Evolutionary conservation across 768 basidiomycete genomes (phyloP).

Genomic region (Coprinopsis cinerea): DNA sequence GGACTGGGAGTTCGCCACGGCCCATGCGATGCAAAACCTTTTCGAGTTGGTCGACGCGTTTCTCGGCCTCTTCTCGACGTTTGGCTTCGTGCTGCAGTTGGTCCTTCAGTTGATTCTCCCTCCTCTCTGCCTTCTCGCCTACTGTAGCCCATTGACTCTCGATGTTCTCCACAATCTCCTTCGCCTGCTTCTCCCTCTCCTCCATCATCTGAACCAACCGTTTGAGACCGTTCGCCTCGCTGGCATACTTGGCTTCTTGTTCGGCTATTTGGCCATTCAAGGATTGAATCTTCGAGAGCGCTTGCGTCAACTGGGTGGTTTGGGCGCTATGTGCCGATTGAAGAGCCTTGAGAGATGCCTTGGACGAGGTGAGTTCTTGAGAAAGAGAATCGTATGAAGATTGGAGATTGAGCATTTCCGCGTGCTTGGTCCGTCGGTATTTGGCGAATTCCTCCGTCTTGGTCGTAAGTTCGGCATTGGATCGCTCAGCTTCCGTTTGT

Average conservation of each 20-base stretch:
- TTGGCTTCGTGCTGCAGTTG: slow-evolving; percentile 69
- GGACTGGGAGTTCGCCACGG: slow-evolving; percentile 62
- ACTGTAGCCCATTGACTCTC: slow-evolving; percentile 80
- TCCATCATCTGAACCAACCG: slow-evolving; percentile 83
- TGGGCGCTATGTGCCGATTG: slow-evolving; percentile 70
- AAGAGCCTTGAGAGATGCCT: slow-evolving; percentile 65
- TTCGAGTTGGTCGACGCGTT: slow-evolving; percentile 64
- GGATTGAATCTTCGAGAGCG: slow-evolving; percentile 68
- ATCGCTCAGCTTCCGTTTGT: slow-evolving; percentile 69
- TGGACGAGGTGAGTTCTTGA: slow-evolving; percentile 59
- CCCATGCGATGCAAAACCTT: slow-evolving; percentile 67
- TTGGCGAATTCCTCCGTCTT: slow-evolving; percentile 82
- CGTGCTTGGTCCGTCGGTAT: slow-evolving; percentile 76
- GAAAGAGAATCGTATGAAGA: slow-evolving; percentile 67
- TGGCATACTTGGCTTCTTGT: slow-evolving; percentile 76
- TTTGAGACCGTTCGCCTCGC: slow-evolving; percentile 67
- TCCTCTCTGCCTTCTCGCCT: slow-evolving; percentile 59
- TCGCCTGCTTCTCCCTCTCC: slow-evolving; percentile 79
- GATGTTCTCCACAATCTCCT: slow-evolving; percentile 73
- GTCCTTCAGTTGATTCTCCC: slow-evolving; percentile 61
- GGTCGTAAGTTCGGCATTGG: slow-evolving; percentile 56
- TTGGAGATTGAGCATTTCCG: slow-evolving; percentile 72
- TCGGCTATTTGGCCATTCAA: slow-evolving; percentile 76
- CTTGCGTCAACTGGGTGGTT: slow-evolving; percentile 69
- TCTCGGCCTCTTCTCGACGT: slow-evolving; percentile 66